phyloP scores from a whole-genome alignment of 176 grass and related monocot genomes.

The Otatea glauca region DNA sequence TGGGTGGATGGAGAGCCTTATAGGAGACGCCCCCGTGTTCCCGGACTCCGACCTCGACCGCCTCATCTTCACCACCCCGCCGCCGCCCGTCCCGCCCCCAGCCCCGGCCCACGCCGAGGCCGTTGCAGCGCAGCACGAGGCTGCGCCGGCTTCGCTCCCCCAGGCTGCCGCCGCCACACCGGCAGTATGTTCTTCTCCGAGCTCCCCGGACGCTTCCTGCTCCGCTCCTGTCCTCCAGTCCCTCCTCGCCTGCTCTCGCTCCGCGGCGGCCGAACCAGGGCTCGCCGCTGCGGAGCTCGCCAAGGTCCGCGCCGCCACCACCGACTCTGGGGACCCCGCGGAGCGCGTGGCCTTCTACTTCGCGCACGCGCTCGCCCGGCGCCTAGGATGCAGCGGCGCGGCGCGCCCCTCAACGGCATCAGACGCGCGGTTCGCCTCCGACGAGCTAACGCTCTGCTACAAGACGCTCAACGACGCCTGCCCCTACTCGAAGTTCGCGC shows the following conservation, averaged over 20 bases:
- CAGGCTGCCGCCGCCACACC: conserved; percentile 8
- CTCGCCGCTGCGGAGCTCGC: conserved; percentile 67
- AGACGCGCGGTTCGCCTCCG: conserved; percentile 47
- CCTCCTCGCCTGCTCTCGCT: conserved; percentile 64
- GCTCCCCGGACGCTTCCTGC: conserved; percentile 33
- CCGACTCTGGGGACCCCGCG: conserved; percentile 67
- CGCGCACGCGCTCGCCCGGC: conserved; percentile 69
- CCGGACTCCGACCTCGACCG: conserved; percentile 75
- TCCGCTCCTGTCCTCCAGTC: conserved; percentile 66
- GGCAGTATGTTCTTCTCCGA: conserved; percentile 51
- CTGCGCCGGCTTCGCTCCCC: conserved; percentile 13
- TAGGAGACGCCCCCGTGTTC: conserved; percentile 69
- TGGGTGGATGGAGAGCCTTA: conserved; percentile 99
- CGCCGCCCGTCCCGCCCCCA: conserved; percentile 5
- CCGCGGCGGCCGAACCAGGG: conserved; percentile 53
- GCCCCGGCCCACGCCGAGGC: background rate
- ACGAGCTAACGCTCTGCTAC: conserved; percentile 93
- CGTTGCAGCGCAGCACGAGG: conserved; percentile 10
- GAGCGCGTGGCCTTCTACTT: conserved; percentile 96
- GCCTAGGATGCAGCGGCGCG: conserved; percentile 38
- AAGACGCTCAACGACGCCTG: conserved; percentile 94
- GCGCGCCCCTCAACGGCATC: background rate
- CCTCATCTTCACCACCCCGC: conserved; percentile 67
- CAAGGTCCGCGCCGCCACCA: conserved; percentile 59
- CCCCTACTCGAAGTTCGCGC: conserved; percentile 96